Percentiles rank a stretch among this genome's conserved stretches.
Conservation (phyloP, 768 basidiomycete genomes). For the Boletus pseudopeckii region DNA sequence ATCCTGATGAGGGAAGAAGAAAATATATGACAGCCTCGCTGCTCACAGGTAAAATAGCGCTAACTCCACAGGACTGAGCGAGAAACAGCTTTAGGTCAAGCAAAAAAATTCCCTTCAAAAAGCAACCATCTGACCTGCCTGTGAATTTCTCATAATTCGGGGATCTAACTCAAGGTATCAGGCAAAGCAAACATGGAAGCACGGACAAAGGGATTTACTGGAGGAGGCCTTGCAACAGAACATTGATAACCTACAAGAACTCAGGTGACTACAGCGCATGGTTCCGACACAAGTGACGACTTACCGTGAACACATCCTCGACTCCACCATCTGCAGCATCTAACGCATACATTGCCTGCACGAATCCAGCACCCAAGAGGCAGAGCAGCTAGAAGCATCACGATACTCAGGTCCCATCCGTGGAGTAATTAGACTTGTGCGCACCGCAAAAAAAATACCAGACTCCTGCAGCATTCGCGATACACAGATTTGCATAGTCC, state of each 20-base stretch:
- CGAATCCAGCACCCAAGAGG: constrained; percentile 79
- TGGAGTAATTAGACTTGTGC: constrained; percentile 15
- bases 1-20: not conserved
- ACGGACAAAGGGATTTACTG: constrained; percentile 43
- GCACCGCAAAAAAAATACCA: constrained; percentile 85
- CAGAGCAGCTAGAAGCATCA: constrained; percentile 60
- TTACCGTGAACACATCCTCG: constrained; percentile 49
- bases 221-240: constrained; percentile 77
- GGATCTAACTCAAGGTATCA: constrained; percentile 38
- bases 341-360: constrained; percentile 82
- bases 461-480: constrained; percentile 92
- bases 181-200: not conserved
- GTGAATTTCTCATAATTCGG: constrained; percentile 64
- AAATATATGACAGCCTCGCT: not conserved
- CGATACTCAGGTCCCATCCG: not conserved
- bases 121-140: constrained; percentile 35
- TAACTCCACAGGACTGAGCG: constrained; percentile 51
- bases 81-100: not conserved
- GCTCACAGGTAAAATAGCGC: constrained; percentile 77
- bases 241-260: constrained; percentile 54
- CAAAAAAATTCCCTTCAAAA: not conserved
- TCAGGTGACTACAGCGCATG: not conserved
- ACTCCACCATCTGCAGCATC: constrained; percentile 84
- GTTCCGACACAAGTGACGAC: constrained; percentile 15
- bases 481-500: constrained; percentile 92